Base-by-base conservation (phyloP, 371 early-diverging fungal species). In the Smittium culicis region DNA sequence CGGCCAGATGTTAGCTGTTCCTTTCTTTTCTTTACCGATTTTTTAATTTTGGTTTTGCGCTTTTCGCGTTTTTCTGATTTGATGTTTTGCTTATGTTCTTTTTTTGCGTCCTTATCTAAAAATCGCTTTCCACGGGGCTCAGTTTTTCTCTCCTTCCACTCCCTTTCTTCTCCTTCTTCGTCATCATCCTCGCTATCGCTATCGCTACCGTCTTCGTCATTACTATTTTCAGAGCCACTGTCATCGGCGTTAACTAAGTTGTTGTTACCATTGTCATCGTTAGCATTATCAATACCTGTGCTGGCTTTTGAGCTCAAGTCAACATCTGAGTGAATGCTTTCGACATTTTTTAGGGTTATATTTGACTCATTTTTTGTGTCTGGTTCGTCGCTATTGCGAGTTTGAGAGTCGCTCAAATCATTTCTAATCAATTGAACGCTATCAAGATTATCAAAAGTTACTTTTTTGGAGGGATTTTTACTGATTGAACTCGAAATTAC, bases 11-110 rank as follows among this genome's bases (percentile, higher is more conserved):
- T 81, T n/a, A 75, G 71, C 70, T 91, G 87, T 69, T 86, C 82
- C 73, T 88, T 90, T 69, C 92, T 81, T 77, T 95, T 96, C 81
- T 97, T 96, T 70, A 91, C 94, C 1, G 92, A 83, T 78, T 97
- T 97, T 30, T 93, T 93, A 24, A 94, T 84, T 80, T 97, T 97
- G 70, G 82, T 85, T 74, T 93, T 91, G 73, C 98, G 83, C 71
- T 87, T 86, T 72, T 93, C 93, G 54, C 92, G 84, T 59, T 89
- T 89, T 64, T 85, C 92, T 66, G 93, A 94, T 77, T 94, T 97
- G 34, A 84, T 84, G 29, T 83, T 84, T 64, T 84, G 80, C 71
- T 97, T 94, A 67, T 91, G 85, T 68, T 85, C 84, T 69, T 87
- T 92, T 76, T 93, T 94, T 3, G 84, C 83, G 5, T 94, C 90